A percentile compares a stretch with the other conserved stretches of the same genome.
phyloP scores from a whole-genome alignment of 139 green algal species.

The Spirogloea muscicola region DNA sequence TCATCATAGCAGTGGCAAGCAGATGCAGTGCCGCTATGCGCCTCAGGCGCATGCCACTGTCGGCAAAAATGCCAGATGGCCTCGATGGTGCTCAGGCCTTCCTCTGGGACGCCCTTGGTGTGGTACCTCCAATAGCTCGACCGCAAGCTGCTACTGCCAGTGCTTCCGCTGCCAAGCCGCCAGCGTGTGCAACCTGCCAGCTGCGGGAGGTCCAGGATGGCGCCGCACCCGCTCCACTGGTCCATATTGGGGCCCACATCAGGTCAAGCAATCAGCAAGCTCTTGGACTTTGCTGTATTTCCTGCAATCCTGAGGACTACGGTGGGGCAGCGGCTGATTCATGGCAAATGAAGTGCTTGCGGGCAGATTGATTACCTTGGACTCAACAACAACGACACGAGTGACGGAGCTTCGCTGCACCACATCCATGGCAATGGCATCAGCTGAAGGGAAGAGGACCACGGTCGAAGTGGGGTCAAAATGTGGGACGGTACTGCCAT shows the following conservation, averaged over 20 bases:
- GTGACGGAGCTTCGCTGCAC: slow-evolving; percentile 8
- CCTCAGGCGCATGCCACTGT: slow-evolving; percentile 13
- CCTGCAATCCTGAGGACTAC: too few relatives aligned
- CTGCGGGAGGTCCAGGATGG: slow-evolving; percentile 3
- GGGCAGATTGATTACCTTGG: slow-evolving; percentile 29
- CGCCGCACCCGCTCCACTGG: slow-evolving; percentile 23
- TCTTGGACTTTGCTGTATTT: too few relatives aligned
- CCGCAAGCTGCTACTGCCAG: too few relatives aligned
- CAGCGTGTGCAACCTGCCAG: slow-evolving; percentile 6
- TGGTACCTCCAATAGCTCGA: slow-evolving; percentile 33
- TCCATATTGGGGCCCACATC: too few relatives aligned
- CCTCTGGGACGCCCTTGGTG: slow-evolving; percentile 3
- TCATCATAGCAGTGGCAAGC: slow-evolving; percentile 40
- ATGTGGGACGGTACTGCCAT: too few relatives aligned
- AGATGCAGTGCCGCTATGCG: neutral
- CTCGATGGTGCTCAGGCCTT: slow-evolving; percentile 29
- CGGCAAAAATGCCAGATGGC: slow-evolving; percentile 11
- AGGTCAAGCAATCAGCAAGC: too few relatives aligned
- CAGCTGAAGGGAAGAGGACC: slow-evolving; percentile 27
- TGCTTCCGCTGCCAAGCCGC: too few relatives aligned
- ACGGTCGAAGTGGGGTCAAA: slow-evolving; percentile 28
- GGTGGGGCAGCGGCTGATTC: too few relatives aligned
- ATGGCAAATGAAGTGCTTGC: too few relatives aligned
- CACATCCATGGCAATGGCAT: neutral
- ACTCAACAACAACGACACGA: slow-evolving; percentile 29